These are phyloP conservation scores for Agrocybe praecox DNA, from an alignment of 768 basidiomycete genomes.

Conservation along the genomic window DNA sequence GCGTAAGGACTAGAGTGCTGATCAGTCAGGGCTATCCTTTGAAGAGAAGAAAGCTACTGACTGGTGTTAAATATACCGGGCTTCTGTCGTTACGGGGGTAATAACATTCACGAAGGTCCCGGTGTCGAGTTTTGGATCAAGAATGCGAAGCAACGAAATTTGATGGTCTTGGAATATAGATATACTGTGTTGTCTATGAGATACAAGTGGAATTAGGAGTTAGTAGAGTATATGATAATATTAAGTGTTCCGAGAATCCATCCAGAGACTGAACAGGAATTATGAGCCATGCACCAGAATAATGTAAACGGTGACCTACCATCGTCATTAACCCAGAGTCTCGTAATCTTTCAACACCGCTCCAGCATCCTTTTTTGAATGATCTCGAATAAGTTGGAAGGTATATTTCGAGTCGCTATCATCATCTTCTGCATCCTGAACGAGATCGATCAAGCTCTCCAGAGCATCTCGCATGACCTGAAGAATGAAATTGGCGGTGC, in stretches of 20 bases:
- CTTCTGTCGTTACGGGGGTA: too few relatives aligned
- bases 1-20: too few relatives aligned
- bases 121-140: neutral
- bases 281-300: neutral
- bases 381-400: constrained; percentile 25
- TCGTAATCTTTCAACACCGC: constrained; percentile 32
- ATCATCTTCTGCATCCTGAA: constrained; percentile 27
- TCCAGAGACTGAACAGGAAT: neutral
- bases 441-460: constrained; percentile 20
- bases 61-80: too few relatives aligned
- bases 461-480: constrained; percentile 24
- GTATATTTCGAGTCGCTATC: constrained; percentile 22
- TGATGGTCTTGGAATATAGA: neutral
- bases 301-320: neutral
- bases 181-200: neutral
- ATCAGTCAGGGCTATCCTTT: too few relatives aligned
- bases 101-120: neutral
- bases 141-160: neutral
- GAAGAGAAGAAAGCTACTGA: too few relatives aligned
- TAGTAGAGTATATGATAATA: neutral
- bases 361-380: constrained; percentile 26
- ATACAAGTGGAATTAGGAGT: neutral
- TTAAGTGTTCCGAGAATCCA: neutral
- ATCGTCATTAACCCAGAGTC: constrained; percentile 22
- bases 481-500: constrained; percentile 22